phyloP scores from a whole-genome alignment of 2,329 filamentous ascomycete species.

The Bisporella sp. region DNA sequence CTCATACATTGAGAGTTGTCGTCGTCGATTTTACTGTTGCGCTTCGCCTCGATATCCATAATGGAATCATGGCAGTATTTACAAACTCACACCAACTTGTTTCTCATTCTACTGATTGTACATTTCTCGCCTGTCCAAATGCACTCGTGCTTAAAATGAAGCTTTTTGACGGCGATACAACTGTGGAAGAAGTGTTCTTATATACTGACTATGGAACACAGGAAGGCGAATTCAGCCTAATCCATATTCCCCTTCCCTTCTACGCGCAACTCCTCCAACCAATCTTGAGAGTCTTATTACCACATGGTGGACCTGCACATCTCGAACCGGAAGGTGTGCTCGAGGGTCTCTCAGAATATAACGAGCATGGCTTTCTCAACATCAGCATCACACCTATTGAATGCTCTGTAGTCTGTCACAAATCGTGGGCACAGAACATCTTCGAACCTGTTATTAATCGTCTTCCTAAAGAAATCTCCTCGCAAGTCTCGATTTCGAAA shows the following conservation, averaged over 20 bases:
- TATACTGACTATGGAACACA: constrained; percentile 32
- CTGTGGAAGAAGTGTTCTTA: too few relatives aligned
- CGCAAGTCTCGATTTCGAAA: constrained; percentile 62
- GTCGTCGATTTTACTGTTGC: too few relatives aligned
- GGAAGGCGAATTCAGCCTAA: constrained; percentile 81
- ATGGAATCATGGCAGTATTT: too few relatives aligned
- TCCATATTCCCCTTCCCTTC: constrained; percentile 79
- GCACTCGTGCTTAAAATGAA: too few relatives aligned
- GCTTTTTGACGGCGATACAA: too few relatives aligned
- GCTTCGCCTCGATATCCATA: too few relatives aligned
- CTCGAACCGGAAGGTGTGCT: constrained; percentile 27
- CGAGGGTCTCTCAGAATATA: constrained; percentile 42
- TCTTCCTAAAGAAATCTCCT: constrained; percentile 46
- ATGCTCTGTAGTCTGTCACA: constrained; percentile 85
- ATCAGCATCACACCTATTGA: constrained; percentile 88
- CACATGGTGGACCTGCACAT: constrained; percentile 37
- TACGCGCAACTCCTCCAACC: constrained; percentile 77
- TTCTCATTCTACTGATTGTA: too few relatives aligned
- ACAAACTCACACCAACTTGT: too few relatives aligned
- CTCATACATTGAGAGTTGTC: too few relatives aligned
- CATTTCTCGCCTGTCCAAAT: too few relatives aligned
- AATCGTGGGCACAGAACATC: constrained; percentile 63
- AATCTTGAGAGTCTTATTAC: constrained; percentile 78
- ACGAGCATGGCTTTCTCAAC: constrained; percentile 78
- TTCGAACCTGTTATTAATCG: constrained; percentile 65